Evolutionary conservation across 345 rosid genomes (phyloP).

Genomic region (Acer campestre): DNA sequence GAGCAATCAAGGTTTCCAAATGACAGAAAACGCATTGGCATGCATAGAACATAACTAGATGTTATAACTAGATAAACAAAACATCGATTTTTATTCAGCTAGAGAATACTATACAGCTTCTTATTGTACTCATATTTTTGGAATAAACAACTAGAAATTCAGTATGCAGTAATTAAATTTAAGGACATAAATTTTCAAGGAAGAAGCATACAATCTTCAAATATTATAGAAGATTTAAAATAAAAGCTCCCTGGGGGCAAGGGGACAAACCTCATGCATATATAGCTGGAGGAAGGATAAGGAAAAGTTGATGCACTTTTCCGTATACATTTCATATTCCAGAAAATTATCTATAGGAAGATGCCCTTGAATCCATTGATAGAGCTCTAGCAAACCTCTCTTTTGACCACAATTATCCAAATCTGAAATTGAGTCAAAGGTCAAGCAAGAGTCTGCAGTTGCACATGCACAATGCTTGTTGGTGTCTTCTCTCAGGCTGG

Average conservation of each 20-base stretch:
- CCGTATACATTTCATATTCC: slow-evolving; percentile 37
- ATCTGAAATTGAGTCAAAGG: slow-evolving; percentile 23
- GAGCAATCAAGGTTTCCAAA: neutral
- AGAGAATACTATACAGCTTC: neutral
- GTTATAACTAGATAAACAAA: neutral
- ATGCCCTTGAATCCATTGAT: slow-evolving; percentile 62
- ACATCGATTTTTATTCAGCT: neutral
- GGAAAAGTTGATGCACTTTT: slow-evolving; percentile 49
- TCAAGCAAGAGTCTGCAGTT: slow-evolving; percentile 28
- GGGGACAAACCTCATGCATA: slow-evolving; percentile 68
- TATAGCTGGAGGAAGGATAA: slow-evolving; percentile 68
- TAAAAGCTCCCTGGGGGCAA: neutral
- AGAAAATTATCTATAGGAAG: slow-evolving; percentile 31
- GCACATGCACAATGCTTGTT: slow-evolving; percentile 35
- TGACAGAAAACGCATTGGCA: neutral
- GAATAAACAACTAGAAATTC: neutral
- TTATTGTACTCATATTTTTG: neutral
- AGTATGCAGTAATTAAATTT: neutral
- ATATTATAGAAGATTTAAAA: neutral
- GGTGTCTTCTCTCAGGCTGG: slow-evolving; percentile 41
- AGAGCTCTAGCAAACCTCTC: slow-evolving; percentile 54
- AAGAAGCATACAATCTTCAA: neutral
- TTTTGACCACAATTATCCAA: slow-evolving; percentile 34
- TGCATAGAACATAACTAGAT: neutral
- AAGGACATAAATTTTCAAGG: neutral